Evolutionary conservation across 2,329 filamentous ascomycete genomes (phyloP).

Genomic region (Geosmithia putterillii): DNA sequence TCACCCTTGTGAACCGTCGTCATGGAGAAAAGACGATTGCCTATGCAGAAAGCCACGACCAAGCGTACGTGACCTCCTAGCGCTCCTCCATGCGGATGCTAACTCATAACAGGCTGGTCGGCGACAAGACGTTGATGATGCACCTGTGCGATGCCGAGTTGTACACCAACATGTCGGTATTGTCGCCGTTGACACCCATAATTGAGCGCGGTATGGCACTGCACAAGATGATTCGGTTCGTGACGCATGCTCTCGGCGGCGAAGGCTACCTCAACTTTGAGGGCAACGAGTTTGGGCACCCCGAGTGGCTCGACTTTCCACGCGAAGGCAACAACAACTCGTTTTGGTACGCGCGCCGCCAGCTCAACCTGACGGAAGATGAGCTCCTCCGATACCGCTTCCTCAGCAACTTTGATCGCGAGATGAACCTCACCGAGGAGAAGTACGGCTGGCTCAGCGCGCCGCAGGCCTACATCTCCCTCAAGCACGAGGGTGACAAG

Average conservation of each 20-base stretch:
- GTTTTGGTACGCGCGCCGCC: conserved; percentile 87
- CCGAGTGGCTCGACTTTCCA: conserved; percentile 98
- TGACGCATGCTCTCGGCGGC: conserved; percentile 84
- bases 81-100: neutral
- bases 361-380: conserved; percentile 88
- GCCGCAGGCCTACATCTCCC: conserved; percentile 77
- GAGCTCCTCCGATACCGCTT: conserved; percentile 74
- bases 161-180: conserved; percentile 92
- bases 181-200: conserved; percentile 72
- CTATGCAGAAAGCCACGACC: conserved; percentile 93
- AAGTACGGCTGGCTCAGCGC: conserved; percentile 87
- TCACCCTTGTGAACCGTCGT: conserved; percentile 81
- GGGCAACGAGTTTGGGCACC: conserved; percentile 97
- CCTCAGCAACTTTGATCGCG: conserved; percentile 79
- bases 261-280: conserved; percentile 98
- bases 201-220: conserved; percentile 86
- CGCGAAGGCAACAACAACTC: conserved; percentile 86
- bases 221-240: conserved; percentile 93
- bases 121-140: conserved; percentile 95
- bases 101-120: conserved; percentile 56
- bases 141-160: conserved; percentile 95
- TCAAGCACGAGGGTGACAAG: conserved; percentile 92
- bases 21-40: conserved; percentile 98
- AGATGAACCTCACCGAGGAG: conserved; percentile 79
- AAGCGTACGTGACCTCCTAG: conserved; percentile 50